Evolutionary conservation across 345 rosid species (phyloP), one percentile per base, ranked within the genome.

Genomic region (Trapa bicornis): DNA sequence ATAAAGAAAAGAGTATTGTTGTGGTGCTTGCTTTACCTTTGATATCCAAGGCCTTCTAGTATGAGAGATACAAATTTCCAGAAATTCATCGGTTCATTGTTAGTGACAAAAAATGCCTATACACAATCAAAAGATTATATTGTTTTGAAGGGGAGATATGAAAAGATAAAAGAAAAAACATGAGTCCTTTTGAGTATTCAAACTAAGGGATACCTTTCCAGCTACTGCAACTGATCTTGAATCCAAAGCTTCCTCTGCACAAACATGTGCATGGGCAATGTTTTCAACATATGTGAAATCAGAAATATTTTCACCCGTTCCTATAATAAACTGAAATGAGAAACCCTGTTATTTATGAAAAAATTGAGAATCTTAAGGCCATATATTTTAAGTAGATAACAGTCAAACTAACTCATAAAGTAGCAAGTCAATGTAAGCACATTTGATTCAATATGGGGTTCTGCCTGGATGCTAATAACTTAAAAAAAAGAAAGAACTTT

Each of bases 251-350:
- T 86, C 86, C 57, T 74, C 82, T 8, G 95, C 92, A 68, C 95
- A 87, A 54, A 93, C 76, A 76, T 87, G 87, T 60, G 98, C 96
- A 83, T 86, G 96, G 68, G 80, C 78, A 71, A 84, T 95, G 77
- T 93, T 93, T 82, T 93, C 98, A 68, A 68, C 80, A 81, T 82
- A 93, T 68, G 90, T 93, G 73, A 93, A 93, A 82, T 93, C 97
- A 0, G 89, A 85, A 86, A 83, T 71, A 78, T 87, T 93, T 77
- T 82, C 97, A 79, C 92, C 94, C 61, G 73, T 81, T 75, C 96
- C 97, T 72, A 84, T 53, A 78, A 84, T 87, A 80, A 88, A 85
- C 98, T 93, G 98, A 79, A 81, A 84, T 73, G 78, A 77, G 74
- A 77, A 76, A 76, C 57, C 62, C 37, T 8, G 77, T 85, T 75